phyloP scores from a whole-genome alignment of 2,329 filamentous ascomycete species.

The Acarospora socialis region DNA sequence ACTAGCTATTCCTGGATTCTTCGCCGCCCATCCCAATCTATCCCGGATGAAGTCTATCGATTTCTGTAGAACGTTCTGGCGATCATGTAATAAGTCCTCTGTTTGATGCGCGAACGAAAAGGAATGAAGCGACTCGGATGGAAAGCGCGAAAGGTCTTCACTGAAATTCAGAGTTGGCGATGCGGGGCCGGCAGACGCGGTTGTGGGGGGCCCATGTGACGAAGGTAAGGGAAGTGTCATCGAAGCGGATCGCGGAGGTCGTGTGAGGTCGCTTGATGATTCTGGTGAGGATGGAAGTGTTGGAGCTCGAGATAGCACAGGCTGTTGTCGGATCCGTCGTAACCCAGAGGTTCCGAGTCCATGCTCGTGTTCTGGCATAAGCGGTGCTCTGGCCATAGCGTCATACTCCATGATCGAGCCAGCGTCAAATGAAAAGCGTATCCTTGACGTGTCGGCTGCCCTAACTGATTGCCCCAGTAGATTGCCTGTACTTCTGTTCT shows the following conservation, averaged over 20 bases:
- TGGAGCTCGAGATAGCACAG: slow-evolving; percentile 48
- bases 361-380: slow-evolving; percentile 77
- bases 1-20: slow-evolving; percentile 61
- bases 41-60: slow-evolving; percentile 96
- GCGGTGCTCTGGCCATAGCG: slow-evolving; percentile 60
- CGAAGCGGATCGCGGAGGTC: slow-evolving; percentile 53
- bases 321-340: slow-evolving; percentile 83
- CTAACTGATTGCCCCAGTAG: slow-evolving; percentile 28
- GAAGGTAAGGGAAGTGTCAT: slow-evolving; percentile 52
- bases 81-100: slow-evolving; percentile 78
- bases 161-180: slow-evolving; percentile 59
- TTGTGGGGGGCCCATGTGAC: slow-evolving; percentile 37
- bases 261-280: slow-evolving; percentile 47
- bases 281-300: slow-evolving; percentile 51
- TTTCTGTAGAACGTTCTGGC: slow-evolving; percentile 83
- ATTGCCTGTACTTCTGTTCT: slow-evolving; percentile 36
- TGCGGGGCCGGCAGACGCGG: slow-evolving; percentile 46
- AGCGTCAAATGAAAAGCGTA: slow-evolving; percentile 66
- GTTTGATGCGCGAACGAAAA: slow-evolving; percentile 97
- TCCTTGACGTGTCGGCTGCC: slow-evolving; percentile 42
- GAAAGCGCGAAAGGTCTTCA: slow-evolving; percentile 85
- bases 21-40: slow-evolving; percentile 66
- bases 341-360: slow-evolving; percentile 74
- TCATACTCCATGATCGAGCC: slow-evolving; percentile 53
- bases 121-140: slow-evolving; percentile 89